Conservation (phyloP, 2,329 filamentous ascomycete species). For the Alternaria sp. region DNA sequence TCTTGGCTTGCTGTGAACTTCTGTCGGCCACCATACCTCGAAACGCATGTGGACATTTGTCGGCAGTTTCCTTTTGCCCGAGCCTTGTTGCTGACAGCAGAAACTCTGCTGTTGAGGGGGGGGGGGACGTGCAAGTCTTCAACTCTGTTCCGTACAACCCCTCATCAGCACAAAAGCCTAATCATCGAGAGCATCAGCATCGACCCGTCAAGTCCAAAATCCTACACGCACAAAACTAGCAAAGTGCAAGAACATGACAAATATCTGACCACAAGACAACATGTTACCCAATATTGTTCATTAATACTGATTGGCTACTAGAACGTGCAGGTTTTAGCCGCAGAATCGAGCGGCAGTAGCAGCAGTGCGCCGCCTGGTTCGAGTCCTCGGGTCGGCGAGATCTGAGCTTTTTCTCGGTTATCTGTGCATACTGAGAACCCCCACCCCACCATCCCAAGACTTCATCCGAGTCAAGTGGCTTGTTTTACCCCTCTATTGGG, state of each 20-base stretch:
- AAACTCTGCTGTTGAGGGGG: constrained; percentile 3
- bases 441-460: constrained; percentile 23
- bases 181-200: background rate
- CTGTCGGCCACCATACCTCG: background rate
- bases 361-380: constrained; percentile 8
- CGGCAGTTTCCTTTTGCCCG: constrained; percentile 7
- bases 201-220: background rate
- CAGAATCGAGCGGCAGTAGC: constrained; percentile 14
- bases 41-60: background rate
- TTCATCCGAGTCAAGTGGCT: constrained; percentile 21
- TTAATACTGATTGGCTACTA: constrained; percentile 26
- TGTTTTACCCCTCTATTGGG: constrained; percentile 22
- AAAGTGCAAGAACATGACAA: constrained; percentile 15
- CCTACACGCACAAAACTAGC: background rate
- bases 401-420: constrained; percentile 21
- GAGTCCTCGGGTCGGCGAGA: constrained; percentile 17
- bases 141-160: constrained; percentile 1
- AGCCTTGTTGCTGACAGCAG: constrained; percentile 7
- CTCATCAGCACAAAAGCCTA: constrained; percentile 7
- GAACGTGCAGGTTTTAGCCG: constrained; percentile 17
- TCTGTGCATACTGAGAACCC: constrained; percentile 12
- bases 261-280: constrained; percentile 6
- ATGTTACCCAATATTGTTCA: constrained; percentile 17
- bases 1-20: background rate
- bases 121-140: background rate